Evolutionary conservation across 805 yeast genomes (phyloP).

Genomic region (Alloascoidea hylecoeti): DNA sequence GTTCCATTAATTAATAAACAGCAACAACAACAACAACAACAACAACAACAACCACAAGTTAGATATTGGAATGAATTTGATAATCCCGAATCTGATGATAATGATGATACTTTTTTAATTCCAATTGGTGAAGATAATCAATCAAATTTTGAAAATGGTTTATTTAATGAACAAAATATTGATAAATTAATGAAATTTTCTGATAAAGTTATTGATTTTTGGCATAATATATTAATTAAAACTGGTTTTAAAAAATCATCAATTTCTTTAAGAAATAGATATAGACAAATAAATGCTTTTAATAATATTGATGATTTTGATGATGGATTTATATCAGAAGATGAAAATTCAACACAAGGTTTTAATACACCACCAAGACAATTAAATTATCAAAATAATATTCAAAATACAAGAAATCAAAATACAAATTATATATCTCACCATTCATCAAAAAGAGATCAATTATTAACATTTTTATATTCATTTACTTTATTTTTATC

Average conservation of each 20-base stretch:
- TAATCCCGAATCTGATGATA: conserved; percentile 40
- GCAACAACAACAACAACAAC: too few relatives aligned
- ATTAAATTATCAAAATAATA: conserved; percentile 5
- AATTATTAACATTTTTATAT: conserved; percentile 29
- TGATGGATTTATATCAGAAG: background rate
- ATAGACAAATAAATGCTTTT: conserved; percentile 2
- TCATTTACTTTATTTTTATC: conserved; percentile 24
- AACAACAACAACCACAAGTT: too few relatives aligned
- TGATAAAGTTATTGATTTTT: conserved; percentile 8
- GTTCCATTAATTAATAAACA: too few relatives aligned
- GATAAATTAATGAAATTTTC: conserved; percentile 17
- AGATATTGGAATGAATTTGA: conserved; percentile 62
- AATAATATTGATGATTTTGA: conserved; percentile 3
- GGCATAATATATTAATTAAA: too few relatives aligned
- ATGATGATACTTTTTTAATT: conserved; percentile 22
- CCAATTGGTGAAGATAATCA: conserved; percentile 19
- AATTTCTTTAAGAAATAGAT: too few relatives aligned
- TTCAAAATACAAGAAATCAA: background rate
- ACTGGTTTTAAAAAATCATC: too few relatives aligned
- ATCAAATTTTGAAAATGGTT: conserved; percentile 11
- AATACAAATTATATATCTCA: too few relatives aligned
- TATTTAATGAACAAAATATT: conserved; percentile 14
- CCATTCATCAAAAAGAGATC: conserved; percentile 21
- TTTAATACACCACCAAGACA: background rate
- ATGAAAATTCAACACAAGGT: background rate